Base-by-base conservation (phyloP, 306 rosid species). In the Carpinus fangiana region DNA sequence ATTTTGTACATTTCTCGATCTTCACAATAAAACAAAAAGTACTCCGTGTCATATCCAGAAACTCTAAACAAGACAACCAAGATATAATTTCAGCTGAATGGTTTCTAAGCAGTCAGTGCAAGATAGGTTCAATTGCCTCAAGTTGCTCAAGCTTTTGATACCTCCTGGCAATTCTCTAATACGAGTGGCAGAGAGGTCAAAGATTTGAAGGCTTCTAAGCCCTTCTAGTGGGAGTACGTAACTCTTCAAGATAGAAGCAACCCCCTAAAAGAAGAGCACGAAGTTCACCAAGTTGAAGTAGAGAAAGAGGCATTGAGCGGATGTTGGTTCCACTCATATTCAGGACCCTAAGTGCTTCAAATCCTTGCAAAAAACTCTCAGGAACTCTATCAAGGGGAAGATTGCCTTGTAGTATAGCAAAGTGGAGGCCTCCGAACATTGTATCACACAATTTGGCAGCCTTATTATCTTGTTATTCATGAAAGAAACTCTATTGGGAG, bases 121-220 rank as follows among this genome's bases (percentile, higher is more conserved):
- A 59, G 78, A 79, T 34, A 79, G 53, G 45, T 62, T 41, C 16
- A 79, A n/a, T 51, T 79, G 78, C 78, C 65, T 73, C 45, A 79
- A 64, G 9, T 41, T 53, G 36, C 38, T 73, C 43, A 79, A 23
- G 55, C 1, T 62, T 73, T 79, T 68, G 61, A 79, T 50, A 13
- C 45, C 82, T 45, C 13, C 7, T 23, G 82, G 78, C 23, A 64
- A 34, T 70, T 73, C 73, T 36, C 14, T 72, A 13, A 79, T 73
- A 21, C 34, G 18, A 38, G 78, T 79, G 16, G 54, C 56, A 43
- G 55, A 61, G 12, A 79, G 73, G 64, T 79, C 78, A 11, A 73
- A 73, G 26, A 50, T 47, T 71, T 64, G 73, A 51, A 79, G 78
- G 52, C 36, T 79, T 41, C 41, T 23, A 38, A 79, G 82, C 47